These are phyloP conservation scores for Ustilago loliicola DNA, from an alignment of 1,284 basidiomycete species.

Conservation along the genomic window DNA sequence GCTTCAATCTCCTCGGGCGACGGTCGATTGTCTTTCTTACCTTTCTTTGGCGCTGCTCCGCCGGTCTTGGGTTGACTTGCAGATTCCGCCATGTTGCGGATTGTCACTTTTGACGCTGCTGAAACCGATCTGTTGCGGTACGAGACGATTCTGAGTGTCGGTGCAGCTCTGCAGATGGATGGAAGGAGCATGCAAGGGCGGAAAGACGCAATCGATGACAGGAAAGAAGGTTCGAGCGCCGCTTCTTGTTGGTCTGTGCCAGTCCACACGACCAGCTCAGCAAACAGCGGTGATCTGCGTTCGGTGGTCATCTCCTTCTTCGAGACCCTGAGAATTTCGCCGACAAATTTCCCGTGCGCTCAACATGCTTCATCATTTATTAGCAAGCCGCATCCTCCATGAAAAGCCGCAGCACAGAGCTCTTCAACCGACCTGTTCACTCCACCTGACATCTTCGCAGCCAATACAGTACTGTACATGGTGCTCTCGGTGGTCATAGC, in stretches of 20 bases:
- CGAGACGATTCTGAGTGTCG: not conserved
- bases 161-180: not conserved
- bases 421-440: too few species aligned
- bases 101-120: not conserved
- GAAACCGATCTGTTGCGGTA: not conserved
- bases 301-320: not conserved
- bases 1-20: slow-evolving; percentile 54
- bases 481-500: too few species aligned
- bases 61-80: slow-evolving; percentile 5
- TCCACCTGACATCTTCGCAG: too few species aligned
- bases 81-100: slow-evolving; percentile 25
- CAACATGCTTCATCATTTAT: too few species aligned
- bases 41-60: slow-evolving; percentile 22
- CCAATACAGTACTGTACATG: too few species aligned
- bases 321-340: slow-evolving; percentile 16
- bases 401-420: not conserved
- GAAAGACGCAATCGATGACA: not conserved
- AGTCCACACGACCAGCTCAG: slow-evolving; percentile 18
- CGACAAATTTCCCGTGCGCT: slow-evolving; percentile 13
- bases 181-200: slow-evolving; percentile 14
- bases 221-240: not conserved
- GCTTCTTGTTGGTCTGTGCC: not conserved
- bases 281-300: slow-evolving; percentile 4
- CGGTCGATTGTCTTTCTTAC: slow-evolving; percentile 36
- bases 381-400: not conserved